Evolutionary conservation across 192 early-diverging fungal genomes (phyloP), one percentile per base, ranked within the genome.

Genomic region (Mortierella antarctica): DNA sequence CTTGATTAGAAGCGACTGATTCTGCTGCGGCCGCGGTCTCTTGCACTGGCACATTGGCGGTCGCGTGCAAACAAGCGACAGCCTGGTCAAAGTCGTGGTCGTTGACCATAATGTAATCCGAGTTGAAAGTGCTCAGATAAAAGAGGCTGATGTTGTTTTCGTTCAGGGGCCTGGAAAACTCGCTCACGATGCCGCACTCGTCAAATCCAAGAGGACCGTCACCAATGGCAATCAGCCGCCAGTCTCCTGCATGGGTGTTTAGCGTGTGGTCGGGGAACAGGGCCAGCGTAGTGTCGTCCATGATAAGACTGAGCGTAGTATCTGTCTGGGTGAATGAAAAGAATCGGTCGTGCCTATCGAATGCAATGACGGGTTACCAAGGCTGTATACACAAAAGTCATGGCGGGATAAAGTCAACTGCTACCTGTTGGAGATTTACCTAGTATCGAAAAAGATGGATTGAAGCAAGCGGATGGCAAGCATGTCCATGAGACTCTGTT

Each of bases 301-400:
- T 80, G 48, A 80, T 80, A 46, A 80, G 67, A 41, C 77, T 80
- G 9, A 80, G 21, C 15, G 70, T 80, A 9, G 65, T 80, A 21
- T 80, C 77, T 46, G 77, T 80, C 51, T 67, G 77, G 1, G 77
- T 80, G 21, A 80, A 80, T 6, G 77, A 80, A 23, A 80, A 80
- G 31, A 80, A 80, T 3, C 77, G 69, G 18, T 80, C 77, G 31
- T 13, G 60, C 60, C 77, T 80, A 68, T 17, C 31, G 31, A 31
- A 31, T 31, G 31, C 31, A n/a, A 51, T 51, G 50, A 51, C 1
- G 2, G n/a, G 12, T 13, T 11, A 51, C 14, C 12, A 41, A 18
- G 4, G 12, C 9, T 42, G 40, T 57, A 57, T 46, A n/a, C n/a
- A 15, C 8, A 17, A 49, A 57, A 46, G 23, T 20, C 56, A 46